Base-by-base conservation (phyloP, 2,329 filamentous ascomycete species). In the Onygenales sp. region DNA sequence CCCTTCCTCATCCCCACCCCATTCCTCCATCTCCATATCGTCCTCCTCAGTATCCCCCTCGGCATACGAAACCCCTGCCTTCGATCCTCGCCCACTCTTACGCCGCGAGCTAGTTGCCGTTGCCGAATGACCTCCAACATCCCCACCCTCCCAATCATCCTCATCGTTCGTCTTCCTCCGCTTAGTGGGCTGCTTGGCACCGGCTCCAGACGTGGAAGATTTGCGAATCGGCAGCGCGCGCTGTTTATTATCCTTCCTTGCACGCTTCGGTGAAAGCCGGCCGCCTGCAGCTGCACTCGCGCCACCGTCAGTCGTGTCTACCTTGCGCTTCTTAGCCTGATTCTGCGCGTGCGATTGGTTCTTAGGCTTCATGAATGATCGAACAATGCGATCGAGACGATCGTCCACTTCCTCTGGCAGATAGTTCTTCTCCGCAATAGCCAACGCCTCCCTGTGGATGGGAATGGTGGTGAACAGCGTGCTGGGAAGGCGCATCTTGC, bases 401-500 rank as follows among this genome's bases (percentile, higher is more conserved):
- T 91, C 86, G 42, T 89, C 86, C 14, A 88, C 70, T 27, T 85
- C 86, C 11, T 90, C 85, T 1, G 89, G 85, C 9, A 95, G 78
- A 66, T 87, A 95, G 55, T 86, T 85, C 75, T 86, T 94, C 67
- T 89, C 85, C 0, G 91, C 89, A 64, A 95, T 90, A 62, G 88
- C 82, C 64, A 93, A 87, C 0, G 91, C 91, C 48, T 83, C 80
- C 33, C 85, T 81, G 63, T 94, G 90, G 57, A 81, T 88, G 17
- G 84, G 80, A 58, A 97, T 78, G 3, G 83, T 77, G 13, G 79
- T 79, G 68, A 93, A 97, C 13, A 97, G 78, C 1, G 86, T 86
- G 32, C 82, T 80, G 0, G 93, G 91, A 55, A 97, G 73, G 13
- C 87, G 84, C 55, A 93, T 80, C 70, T 94, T 94, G 43, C 81